Evolutionary conservation across 805 yeast genomes (phyloP).

Genomic region (Ogataea glucozyma): DNA sequence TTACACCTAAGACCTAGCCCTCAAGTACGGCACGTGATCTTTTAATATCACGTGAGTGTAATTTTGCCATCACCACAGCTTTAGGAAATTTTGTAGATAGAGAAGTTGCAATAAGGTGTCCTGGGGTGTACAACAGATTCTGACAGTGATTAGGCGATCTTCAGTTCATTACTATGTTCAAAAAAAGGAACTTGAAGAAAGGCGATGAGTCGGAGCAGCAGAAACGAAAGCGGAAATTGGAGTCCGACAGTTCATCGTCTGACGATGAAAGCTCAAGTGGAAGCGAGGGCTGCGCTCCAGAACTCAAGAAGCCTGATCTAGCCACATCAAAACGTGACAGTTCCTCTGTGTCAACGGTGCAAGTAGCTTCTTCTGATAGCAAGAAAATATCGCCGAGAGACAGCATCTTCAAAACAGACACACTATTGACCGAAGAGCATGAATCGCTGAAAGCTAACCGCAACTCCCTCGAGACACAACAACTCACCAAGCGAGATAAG

Average conservation of each 20-base stretch:
- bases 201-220: conserved; percentile 9
- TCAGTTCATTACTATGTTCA: conserved; percentile 35
- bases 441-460: conserved; percentile 9
- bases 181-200: conserved; percentile 35
- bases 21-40: conserved; percentile 10
- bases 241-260: background rate
- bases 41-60: too few species aligned
- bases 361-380: too few species aligned
- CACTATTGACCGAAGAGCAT: conserved; percentile 26
- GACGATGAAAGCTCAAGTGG: conserved; percentile 3
- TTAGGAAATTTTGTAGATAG: conserved; percentile 20
- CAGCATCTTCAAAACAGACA: conserved; percentile 26
- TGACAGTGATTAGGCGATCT: background rate
- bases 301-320: conserved; percentile 1
- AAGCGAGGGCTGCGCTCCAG: background rate
- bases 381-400: background rate
- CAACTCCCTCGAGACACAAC: too few species aligned
- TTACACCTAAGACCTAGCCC: conserved; percentile 12
- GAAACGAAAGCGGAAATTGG: conserved; percentile 12
- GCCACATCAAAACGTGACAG: background rate
- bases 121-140: too few species aligned
- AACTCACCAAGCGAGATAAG: conserved; percentile 10
- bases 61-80: too few species aligned
- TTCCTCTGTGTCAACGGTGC: too few species aligned
- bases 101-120: too few species aligned